A percentile compares a stretch with the other conserved stretches of the same genome.
phyloP scores from a whole-genome alignment of 78 protist species.

The Protostelium mycophagum region DNA sequence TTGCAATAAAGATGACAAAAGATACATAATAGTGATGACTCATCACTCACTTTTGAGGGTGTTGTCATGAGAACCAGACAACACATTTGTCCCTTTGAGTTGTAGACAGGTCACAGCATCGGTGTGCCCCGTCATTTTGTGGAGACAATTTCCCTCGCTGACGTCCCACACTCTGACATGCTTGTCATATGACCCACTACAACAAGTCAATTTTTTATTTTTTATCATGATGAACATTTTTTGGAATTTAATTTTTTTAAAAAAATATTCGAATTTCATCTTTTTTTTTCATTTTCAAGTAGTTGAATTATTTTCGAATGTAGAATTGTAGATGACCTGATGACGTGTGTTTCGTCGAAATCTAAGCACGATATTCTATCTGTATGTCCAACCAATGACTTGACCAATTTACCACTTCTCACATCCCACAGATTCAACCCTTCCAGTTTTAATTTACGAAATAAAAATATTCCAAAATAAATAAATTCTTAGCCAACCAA shows the following conservation, averaged over 20 bases:
- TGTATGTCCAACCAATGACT: conserved; percentile 27
- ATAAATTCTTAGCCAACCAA: too few relatives aligned
- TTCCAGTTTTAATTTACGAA: too few relatives aligned
- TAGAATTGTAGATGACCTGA: too few relatives aligned
- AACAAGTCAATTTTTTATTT: too few relatives aligned
- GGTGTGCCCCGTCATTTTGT: conserved; percentile 29
- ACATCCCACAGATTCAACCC: conserved; percentile 42
- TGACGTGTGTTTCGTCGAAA: not conserved
- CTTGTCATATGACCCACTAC: not conserved
- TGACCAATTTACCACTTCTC: not conserved
- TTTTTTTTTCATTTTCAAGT: too few relatives aligned
- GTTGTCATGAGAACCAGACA: conserved; percentile 45
- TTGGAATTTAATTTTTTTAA: too few relatives aligned
- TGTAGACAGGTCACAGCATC: conserved; percentile 32
- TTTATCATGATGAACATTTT: too few relatives aligned
- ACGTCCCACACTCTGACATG: not conserved
- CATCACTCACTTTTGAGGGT: not conserved
- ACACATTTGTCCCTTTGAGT: conserved; percentile 28
- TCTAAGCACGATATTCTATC: conserved; percentile 27
- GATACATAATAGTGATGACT: not conserved
- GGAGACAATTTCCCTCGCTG: not conserved
- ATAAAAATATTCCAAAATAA: too few relatives aligned
- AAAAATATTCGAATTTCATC: too few relatives aligned
- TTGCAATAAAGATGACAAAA: too few relatives aligned
- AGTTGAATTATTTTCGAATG: too few relatives aligned